These are phyloP conservation scores for Sporisorium sorghi DNA, from an alignment of 1,284 basidiomycete genomes.

Conservation along the genomic window DNA sequence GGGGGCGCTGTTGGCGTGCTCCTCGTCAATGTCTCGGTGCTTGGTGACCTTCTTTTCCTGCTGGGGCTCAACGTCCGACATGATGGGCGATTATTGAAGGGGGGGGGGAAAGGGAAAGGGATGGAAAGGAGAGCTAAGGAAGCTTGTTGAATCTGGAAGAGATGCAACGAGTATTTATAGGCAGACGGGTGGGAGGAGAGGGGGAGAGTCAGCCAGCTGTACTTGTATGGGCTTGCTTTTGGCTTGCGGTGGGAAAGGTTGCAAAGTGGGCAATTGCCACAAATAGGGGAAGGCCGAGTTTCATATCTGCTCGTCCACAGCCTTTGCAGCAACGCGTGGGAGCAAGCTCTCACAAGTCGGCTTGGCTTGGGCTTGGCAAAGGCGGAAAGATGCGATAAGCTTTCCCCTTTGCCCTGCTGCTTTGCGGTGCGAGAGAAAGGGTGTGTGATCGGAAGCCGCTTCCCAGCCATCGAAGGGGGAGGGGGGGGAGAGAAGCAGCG, in stretches of 20 bases:
- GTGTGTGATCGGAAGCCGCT: too few species aligned
- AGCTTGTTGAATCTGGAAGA: slow-evolving; percentile 14
- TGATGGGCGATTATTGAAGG: slow-evolving; percentile 19
- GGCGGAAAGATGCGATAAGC: not conserved
- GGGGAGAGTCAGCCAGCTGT: slow-evolving; percentile 11
- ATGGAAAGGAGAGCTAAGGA: too few species aligned
- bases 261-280: slow-evolving; percentile 9
- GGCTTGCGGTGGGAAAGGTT: slow-evolving; percentile 8
- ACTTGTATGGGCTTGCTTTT: too few species aligned
- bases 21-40: slow-evolving; percentile 58
- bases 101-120: slow-evolving; percentile 7
- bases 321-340: not conserved
- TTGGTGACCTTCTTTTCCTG: slow-evolving; percentile 56
- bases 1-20: slow-evolving; percentile 52
- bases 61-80: slow-evolving; percentile 47
- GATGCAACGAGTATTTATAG: not conserved
- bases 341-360: not conserved
- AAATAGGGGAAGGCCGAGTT: slow-evolving; percentile 5
- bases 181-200: not conserved
- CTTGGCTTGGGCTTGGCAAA: not conserved
- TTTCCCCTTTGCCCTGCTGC: not conserved
- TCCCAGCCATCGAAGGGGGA: not conserved
- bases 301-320: slow-evolving; percentile 11
- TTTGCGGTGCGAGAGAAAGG: too few species aligned
- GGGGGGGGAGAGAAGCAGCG: not conserved